phyloP scores from a whole-genome alignment of 192 early-diverging fungal species.

The Haplosporangium gracile region DNA sequence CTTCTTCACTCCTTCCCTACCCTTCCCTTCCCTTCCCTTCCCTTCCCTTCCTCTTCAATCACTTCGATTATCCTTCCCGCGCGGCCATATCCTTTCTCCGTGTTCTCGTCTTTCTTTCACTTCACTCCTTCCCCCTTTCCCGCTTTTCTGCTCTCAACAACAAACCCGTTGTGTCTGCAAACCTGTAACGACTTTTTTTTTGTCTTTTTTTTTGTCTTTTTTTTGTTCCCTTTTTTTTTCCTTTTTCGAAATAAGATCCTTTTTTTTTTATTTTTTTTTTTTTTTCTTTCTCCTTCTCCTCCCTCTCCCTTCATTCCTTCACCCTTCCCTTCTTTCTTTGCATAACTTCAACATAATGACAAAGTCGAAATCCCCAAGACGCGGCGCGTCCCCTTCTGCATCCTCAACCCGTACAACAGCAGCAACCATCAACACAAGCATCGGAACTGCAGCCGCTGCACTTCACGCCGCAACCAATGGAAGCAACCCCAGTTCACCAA shows the following conservation, averaged over 20 bases:
- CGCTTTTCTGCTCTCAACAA: slow-evolving; percentile 1
- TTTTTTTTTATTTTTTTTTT: slow-evolving; percentile 2
- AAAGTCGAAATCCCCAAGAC: slow-evolving; percentile 42
- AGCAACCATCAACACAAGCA: slow-evolving; percentile 2
- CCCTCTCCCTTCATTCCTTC: not conserved
- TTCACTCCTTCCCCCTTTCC: not conserved
- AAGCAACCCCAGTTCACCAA: not conserved
- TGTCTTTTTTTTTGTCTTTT: not conserved
- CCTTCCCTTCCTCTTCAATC: not conserved
- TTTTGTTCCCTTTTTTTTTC: too few relatives aligned
- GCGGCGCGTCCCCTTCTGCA: not conserved
- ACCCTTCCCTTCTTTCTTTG: not conserved
- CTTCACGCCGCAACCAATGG: slow-evolving; percentile 21
- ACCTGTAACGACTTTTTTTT: not conserved
- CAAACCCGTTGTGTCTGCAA: not conserved
- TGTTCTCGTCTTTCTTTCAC: not conserved
- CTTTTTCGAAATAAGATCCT: too few relatives aligned
- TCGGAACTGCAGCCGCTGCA: not conserved
- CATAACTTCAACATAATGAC: slow-evolving; percentile 30
- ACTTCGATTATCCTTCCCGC: not conserved
- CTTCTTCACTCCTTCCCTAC: too few relatives aligned
- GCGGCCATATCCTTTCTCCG: not conserved
- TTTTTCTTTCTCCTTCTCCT: not conserved
- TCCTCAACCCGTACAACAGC: not conserved
- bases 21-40: too few relatives aligned